phyloP scores from a whole-genome alignment of 2,329 filamentous ascomycete genomes.

The Talaromyces islandicus region DNA sequence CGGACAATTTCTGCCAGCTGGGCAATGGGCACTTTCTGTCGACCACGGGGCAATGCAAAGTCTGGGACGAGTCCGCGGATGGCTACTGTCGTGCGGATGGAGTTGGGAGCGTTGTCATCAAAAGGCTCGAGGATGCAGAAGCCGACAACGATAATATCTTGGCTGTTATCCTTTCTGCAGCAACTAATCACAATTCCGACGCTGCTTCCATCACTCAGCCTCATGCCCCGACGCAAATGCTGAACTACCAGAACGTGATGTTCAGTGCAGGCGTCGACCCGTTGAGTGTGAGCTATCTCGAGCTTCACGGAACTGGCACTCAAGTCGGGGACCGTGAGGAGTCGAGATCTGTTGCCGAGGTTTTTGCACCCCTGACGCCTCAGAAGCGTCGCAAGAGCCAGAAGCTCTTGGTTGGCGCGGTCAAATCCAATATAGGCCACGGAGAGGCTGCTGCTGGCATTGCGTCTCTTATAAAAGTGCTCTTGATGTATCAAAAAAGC shows the following conservation, averaged over 20 bases:
- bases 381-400: constrained; percentile 44
- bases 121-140: constrained; percentile 41
- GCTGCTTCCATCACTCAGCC: constrained; percentile 35
- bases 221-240: constrained; percentile 21
- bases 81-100: too few species aligned
- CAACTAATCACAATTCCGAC: constrained; percentile 33
- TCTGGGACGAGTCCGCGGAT: constrained; percentile 38
- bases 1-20: constrained; percentile 65
- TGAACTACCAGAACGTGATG: constrained; percentile 20
- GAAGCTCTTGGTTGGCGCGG: constrained; percentile 56
- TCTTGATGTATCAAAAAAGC: constrained; percentile 32
- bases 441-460: constrained; percentile 56
- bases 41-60: constrained; percentile 46
- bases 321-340: constrained; percentile 58
- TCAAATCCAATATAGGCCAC: constrained; percentile 61
- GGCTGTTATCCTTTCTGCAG: constrained; percentile 34
- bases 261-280: constrained; percentile 20
- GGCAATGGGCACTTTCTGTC: constrained; percentile 40
- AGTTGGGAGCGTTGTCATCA: constrained; percentile 42
- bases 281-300: constrained; percentile 67
- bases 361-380: constrained; percentile 42
- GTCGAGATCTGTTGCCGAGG: constrained; percentile 34
- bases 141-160: constrained; percentile 35
- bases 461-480: constrained; percentile 23
- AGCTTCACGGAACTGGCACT: constrained; percentile 78